A percentile compares a stretch with the other conserved stretches of the same genome.
Evolutionary conservation across 768 basidiomycete species (phyloP).

Genomic region (Phanerochaete carnosa): DNA sequence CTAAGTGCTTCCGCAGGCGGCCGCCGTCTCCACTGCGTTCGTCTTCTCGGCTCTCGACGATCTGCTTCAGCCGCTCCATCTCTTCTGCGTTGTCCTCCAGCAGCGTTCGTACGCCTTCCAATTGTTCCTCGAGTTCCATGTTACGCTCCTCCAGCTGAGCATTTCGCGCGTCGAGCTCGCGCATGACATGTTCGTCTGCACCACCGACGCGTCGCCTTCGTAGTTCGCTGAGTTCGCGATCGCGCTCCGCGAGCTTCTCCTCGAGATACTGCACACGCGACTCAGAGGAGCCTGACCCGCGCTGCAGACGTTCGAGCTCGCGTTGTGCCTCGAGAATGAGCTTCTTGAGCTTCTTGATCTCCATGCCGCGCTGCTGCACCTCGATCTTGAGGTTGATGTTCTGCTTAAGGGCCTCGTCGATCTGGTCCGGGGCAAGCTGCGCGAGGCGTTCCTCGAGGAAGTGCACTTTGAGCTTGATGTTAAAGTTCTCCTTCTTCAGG

Average conservation of each 20-base stretch:
- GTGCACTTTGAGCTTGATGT: constrained; percentile 92
- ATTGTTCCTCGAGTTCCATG: constrained; percentile 66
- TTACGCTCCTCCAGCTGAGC: constrained; percentile 39
- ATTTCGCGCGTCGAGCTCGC: constrained; percentile 43
- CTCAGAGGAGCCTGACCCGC: constrained; percentile 16
- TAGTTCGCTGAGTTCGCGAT: constrained; percentile 65
- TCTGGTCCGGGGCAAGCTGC: constrained; percentile 86
- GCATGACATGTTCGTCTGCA: constrained; percentile 47
- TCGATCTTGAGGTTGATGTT: constrained; percentile 93
- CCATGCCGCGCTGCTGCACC: constrained; percentile 84
- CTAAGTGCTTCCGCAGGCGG: constrained; percentile 45
- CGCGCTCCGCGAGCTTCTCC: constrained; percentile 69
- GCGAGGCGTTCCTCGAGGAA: constrained; percentile 92
- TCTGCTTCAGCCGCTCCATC: constrained; percentile 67
- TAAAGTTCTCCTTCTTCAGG: constrained; percentile 96
- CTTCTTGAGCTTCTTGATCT: constrained; percentile 91
- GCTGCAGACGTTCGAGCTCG: constrained; percentile 70
- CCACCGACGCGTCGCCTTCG: constrained; percentile 41
- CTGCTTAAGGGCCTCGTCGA: constrained; percentile 88
- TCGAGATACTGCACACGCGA: constrained; percentile 52
- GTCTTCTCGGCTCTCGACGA: constrained; percentile 50
- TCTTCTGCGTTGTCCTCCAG: constrained; percentile 84
- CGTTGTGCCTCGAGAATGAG: constrained; percentile 80
- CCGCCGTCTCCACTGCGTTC: constrained; percentile 41
- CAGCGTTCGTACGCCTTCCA: constrained; percentile 65